Evolutionary conservation across 2,329 filamentous ascomycete species (phyloP).

Genomic region (Ascocoryne sarcoides): DNA sequence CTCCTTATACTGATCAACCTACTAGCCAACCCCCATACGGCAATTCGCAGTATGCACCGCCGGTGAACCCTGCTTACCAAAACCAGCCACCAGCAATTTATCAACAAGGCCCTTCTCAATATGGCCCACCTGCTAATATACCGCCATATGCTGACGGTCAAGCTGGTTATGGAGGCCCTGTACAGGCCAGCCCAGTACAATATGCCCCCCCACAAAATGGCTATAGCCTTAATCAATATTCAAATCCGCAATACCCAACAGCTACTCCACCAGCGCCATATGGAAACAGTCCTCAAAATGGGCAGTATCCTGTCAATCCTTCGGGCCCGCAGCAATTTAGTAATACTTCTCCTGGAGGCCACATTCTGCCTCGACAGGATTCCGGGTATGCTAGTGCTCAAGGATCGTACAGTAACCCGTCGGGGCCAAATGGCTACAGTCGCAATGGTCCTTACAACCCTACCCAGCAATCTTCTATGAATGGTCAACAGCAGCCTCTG

Average conservation of each 20-base stretch:
- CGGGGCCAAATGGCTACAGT: conserved; percentile 7
- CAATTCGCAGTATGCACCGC: conserved; percentile 3
- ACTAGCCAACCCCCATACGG: background rate
- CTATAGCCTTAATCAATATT: conserved; percentile 4
- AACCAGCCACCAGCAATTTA: background rate
- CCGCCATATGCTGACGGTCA: too few relatives aligned
- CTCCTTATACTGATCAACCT: background rate
- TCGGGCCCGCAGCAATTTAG: conserved; percentile 4
- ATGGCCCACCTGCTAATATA: conserved; percentile 4
- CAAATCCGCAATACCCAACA: conserved; percentile 2
- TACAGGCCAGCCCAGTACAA: conserved; percentile 9
- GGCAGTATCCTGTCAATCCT: conserved; percentile 3
- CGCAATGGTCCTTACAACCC: background rate
- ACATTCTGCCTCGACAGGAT: conserved; percentile 21
- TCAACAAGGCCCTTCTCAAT: conserved; percentile 8
- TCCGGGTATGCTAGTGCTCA: conserved; percentile 24
- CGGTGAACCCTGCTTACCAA: background rate
- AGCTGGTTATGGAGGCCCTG: conserved; percentile 4
- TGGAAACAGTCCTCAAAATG: conserved; percentile 1
- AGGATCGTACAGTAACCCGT: conserved; percentile 21
- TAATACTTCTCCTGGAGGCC: conserved; percentile 8
- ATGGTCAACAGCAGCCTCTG: background rate
- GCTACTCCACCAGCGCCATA: background rate
- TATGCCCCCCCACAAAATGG: conserved; percentile 11
- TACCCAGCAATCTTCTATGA: background rate